A percentile compares a stretch with the other conserved stretches of the same genome.
Evolutionary conservation across 2,329 filamentous ascomycete species (phyloP).

Genomic region (Coccinonectria pachysandricola): DNA sequence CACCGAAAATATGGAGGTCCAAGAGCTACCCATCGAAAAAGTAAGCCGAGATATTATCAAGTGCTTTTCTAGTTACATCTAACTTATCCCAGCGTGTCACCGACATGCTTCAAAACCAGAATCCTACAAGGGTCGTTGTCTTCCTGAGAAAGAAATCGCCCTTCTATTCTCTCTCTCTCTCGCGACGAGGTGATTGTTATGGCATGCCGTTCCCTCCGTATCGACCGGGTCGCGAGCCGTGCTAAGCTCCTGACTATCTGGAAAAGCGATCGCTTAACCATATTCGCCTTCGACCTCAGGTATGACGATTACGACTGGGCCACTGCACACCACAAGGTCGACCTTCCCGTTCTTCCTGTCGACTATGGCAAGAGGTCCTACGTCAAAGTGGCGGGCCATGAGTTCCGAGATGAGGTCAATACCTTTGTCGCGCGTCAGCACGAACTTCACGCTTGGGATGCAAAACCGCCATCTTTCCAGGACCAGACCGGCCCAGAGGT

Average conservation of each 20-base stretch:
- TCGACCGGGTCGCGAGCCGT: conserved; percentile 1
- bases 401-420: conserved; percentile 1
- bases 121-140: conserved; percentile 1
- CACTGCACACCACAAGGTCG: conserved; percentile 1
- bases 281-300: conserved; percentile 1
- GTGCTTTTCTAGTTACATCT: too few relatives aligned
- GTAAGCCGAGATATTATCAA: too few relatives aligned
- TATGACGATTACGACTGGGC: conserved; percentile 1
- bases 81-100: too few relatives aligned
- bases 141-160: conserved; percentile 1
- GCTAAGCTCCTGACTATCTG: conserved; percentile 1
- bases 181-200: conserved; percentile 1
- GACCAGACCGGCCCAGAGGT: too few relatives aligned
- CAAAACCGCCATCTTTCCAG: conserved; percentile 1
- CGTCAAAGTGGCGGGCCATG: conserved; percentile 1
- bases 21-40: too few relatives aligned
- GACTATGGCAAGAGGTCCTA: conserved; percentile 1
- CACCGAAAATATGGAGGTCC: too few relatives aligned
- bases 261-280: conserved; percentile 1
- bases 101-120: background rate
- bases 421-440: conserved; percentile 1
- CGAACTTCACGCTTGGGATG: conserved; percentile 1
- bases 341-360: conserved; percentile 1
- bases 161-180: conserved; percentile 1
- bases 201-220: conserved; percentile 1